phyloP scores from a whole-genome alignment of 2,329 filamentous ascomycete genomes.

The Colletotrichum sp. region DNA sequence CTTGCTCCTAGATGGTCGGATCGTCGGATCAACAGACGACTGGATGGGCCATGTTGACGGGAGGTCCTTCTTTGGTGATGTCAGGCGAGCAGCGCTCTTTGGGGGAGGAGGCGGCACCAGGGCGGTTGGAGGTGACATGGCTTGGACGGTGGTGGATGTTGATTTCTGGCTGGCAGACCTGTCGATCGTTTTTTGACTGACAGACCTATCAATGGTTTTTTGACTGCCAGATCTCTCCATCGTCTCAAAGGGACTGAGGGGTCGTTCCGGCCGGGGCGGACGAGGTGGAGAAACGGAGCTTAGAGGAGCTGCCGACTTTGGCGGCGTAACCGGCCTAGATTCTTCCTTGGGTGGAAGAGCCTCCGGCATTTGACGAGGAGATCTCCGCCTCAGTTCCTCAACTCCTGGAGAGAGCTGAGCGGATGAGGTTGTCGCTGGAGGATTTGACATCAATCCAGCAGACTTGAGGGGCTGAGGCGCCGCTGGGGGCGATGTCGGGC shows the following conservation, averaged over 20 bases:
- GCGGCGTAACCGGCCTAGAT: not conserved
- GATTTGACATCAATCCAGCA: slow-evolving; percentile 31
- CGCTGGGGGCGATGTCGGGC: slow-evolving; percentile 7
- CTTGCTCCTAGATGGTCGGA: slow-evolving; percentile 35
- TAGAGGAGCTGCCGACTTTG: not conserved
- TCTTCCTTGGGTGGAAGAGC: not conserved
- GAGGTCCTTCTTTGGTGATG: slow-evolving; percentile 6
- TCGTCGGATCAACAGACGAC: slow-evolving; percentile 32
- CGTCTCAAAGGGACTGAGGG: slow-evolving; percentile 1
- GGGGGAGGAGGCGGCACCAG: slow-evolving; percentile 8
- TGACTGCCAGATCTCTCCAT: not conserved
- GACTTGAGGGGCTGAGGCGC: slow-evolving; percentile 23
- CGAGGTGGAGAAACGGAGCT: not conserved
- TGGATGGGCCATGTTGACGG: slow-evolving; percentile 30
- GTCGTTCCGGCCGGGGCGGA: not conserved
- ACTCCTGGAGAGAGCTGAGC: slow-evolving; percentile 55
- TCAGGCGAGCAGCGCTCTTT: not conserved
- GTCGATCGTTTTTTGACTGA: not conserved
- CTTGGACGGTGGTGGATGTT: not conserved
- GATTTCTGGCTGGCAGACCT: slow-evolving; percentile 7
- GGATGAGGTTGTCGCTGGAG: slow-evolving; percentile 47
- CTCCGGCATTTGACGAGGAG: slow-evolving; percentile 45
- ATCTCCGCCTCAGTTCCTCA: slow-evolving; percentile 57
- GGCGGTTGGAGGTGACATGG: not conserved
- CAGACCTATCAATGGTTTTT: not conserved